Conservation (phyloP, 768 basidiomycete species). For the Lentinula lateritia region DNA sequence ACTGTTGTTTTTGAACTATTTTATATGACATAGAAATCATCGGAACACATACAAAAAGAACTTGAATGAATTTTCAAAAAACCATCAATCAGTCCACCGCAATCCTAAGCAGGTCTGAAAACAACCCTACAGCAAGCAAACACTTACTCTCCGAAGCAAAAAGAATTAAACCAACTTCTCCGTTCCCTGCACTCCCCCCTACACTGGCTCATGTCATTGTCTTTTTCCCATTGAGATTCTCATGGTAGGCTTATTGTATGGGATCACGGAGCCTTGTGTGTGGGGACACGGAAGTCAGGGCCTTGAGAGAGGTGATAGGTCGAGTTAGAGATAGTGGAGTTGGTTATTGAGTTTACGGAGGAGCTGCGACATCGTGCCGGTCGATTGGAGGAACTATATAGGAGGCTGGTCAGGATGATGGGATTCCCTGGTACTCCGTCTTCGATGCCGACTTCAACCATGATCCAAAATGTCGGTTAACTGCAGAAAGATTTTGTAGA, state of each 20-base stretch:
- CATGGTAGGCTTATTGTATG: constrained; percentile 44
- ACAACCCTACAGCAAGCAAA: background rate
- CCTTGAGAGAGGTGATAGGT: constrained; percentile 80
- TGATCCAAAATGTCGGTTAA: too few relatives aligned
- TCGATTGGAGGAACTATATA: constrained; percentile 37
- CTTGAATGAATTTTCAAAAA: too few relatives aligned
- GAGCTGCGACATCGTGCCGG: constrained; percentile 33
- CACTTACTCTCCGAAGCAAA: constrained; percentile 69
- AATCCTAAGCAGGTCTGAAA: background rate
- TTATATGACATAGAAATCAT: background rate
- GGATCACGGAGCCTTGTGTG: constrained; percentile 72
- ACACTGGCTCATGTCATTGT: constrained; percentile 49
- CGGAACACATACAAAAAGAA: too few relatives aligned
- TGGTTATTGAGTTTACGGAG: constrained; percentile 37
- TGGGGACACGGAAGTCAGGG: constrained; percentile 88
- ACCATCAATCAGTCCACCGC: background rate
- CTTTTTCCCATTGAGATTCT: constrained; percentile 79
- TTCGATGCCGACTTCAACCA: too few relatives aligned
- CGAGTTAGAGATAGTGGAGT: constrained; percentile 52
- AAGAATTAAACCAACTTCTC: constrained; percentile 67
- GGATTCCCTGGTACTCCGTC: constrained; percentile 23
- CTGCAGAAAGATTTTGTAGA: too few relatives aligned
- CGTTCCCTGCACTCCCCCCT: constrained; percentile 62
- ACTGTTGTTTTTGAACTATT: too few relatives aligned
- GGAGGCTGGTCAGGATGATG: constrained; percentile 37